phyloP scores from a whole-genome alignment of 2,329 filamentous ascomycete species.

The Pseudogymnoascus sp. region DNA sequence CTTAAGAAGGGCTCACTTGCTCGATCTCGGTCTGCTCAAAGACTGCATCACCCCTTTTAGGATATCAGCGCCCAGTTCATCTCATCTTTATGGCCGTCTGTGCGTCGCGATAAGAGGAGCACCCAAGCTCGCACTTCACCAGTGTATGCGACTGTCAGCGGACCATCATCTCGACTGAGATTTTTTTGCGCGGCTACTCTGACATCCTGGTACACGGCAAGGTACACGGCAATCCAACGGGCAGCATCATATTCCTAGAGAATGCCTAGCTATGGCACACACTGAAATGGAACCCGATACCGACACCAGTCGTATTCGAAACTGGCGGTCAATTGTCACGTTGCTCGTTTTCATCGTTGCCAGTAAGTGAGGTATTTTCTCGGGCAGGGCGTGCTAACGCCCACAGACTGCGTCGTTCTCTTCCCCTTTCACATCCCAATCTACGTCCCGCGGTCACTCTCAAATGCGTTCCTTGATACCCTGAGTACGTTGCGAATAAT shows the following conservation, averaged over 20 bases:
- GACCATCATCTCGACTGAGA: neutral
- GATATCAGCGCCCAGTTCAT: neutral
- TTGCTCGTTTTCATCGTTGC: slow-evolving; percentile 61
- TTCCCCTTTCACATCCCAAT: slow-evolving; percentile 62
- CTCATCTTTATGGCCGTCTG: neutral
- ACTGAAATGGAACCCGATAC: slow-evolving; percentile 29
- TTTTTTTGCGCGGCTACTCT: neutral
- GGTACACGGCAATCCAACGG: neutral
- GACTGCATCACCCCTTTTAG: neutral
- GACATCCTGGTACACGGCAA: neutral
- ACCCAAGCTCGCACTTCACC: neutral
- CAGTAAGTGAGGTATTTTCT: slow-evolving; percentile 45
- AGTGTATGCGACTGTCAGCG: too few species aligned
- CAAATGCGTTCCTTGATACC: slow-evolving; percentile 36
- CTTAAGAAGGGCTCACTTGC: neutral
- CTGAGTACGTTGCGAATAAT: slow-evolving; percentile 47
- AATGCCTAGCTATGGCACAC: neutral
- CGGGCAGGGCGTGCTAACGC: neutral
- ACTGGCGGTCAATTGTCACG: slow-evolving; percentile 64
- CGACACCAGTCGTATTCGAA: slow-evolving; percentile 48
- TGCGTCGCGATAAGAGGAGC: neutral
- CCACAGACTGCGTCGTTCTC: slow-evolving; percentile 57
- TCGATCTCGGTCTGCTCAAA: neutral
- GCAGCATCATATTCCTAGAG: neutral
- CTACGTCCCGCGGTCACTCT: slow-evolving; percentile 46